A percentile compares a stretch with the other conserved stretches of the same genome.
These are phyloP conservation scores for Backusella mclennaniae DNA, from an alignment of 192 early-diverging fungal genomes.

Conservation along the genomic window DNA sequence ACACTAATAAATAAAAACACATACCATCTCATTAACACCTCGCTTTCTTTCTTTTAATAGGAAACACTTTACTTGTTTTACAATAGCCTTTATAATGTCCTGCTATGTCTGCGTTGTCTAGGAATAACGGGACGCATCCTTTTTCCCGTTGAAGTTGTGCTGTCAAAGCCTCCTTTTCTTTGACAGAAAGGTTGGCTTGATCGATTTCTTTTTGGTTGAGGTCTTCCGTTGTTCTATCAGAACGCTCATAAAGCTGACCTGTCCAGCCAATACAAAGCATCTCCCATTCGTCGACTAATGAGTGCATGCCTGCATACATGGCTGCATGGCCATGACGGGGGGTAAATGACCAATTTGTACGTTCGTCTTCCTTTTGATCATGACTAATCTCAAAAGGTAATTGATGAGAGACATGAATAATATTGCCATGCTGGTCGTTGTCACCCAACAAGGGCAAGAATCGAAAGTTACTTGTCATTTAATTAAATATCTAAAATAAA, in stretches of 20 bases:
- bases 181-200: neutral
- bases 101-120: slow-evolving; percentile 68
- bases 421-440: slow-evolving; percentile 22
- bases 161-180: slow-evolving; percentile 1
- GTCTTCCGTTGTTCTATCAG: slow-evolving; percentile 25
- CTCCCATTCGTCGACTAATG: slow-evolving; percentile 59
- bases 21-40: neutral
- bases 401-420: slow-evolving; percentile 57
- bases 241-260: slow-evolving; percentile 61
- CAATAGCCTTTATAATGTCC: slow-evolving; percentile 98
- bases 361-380: slow-evolving; percentile 25
- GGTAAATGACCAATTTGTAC: slow-evolving; percentile 13
- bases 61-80: slow-evolving; percentile 67
- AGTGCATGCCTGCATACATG: slow-evolving; percentile 84
- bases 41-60: too few species aligned
- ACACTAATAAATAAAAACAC: slow-evolving; percentile 45
- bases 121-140: slow-evolving; percentile 71
- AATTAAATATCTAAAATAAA: neutral
- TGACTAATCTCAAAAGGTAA: slow-evolving; percentile 44
- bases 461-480: neutral
- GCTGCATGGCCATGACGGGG: slow-evolving; percentile 81
- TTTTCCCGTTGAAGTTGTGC: neutral
- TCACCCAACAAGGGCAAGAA: neutral
- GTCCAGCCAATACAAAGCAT: slow-evolving; percentile 76
- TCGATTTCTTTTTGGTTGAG: neutral